Base-by-base conservation (phyloP, 331 rosid species). In the Dryas integrifolia region DNA sequence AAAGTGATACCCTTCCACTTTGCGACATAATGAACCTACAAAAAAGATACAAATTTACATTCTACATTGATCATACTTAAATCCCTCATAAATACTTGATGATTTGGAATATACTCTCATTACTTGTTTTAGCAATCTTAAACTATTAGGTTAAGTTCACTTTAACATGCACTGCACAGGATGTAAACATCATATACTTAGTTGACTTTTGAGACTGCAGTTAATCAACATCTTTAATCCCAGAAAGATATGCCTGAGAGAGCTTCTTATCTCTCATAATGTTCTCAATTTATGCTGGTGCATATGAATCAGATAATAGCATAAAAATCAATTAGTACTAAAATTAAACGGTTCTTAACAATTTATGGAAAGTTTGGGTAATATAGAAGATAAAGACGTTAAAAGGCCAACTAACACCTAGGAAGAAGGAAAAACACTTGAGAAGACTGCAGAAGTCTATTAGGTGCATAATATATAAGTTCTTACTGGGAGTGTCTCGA, bases 11-110 rank as follows among this genome's bases (percentile, higher is more conserved):
- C 85, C 80, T 64, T 94, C 98, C 98, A 94, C 79, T 89, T 93
- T 41, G 98, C 97, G 59, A 94, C 97, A 73, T 94, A 94, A 77
- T 91, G 98, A 85, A 94, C 90, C 98, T 94, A 82, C 82, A 87
- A 84, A 52, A 63, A 56, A 79, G 52, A 44, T 64, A 38, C 52
- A 64, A 0, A 21, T 3, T 44, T 18, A 16, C 58, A 58, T 46
- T 21, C 5, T 51, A 51, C n/a, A 74, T 43, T 63, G 53, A 56
- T 52, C 7, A 39, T 14, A 26, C 62, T 44, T 69, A 12, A 39
- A 79, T 64, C 77, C 60, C 52, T 67, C 70, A 75, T n/a, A 44
- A 7, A 64, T 64, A 64, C 43, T 43, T 64, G 38, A 26, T 46
- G 13, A 8, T 41, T 58, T 56, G 43, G 43, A 55, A 55, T 35